Evolutionary conservation across 1,284 basidiomycete species (phyloP).

Genomic region (Termitomyces sp.): DNA sequence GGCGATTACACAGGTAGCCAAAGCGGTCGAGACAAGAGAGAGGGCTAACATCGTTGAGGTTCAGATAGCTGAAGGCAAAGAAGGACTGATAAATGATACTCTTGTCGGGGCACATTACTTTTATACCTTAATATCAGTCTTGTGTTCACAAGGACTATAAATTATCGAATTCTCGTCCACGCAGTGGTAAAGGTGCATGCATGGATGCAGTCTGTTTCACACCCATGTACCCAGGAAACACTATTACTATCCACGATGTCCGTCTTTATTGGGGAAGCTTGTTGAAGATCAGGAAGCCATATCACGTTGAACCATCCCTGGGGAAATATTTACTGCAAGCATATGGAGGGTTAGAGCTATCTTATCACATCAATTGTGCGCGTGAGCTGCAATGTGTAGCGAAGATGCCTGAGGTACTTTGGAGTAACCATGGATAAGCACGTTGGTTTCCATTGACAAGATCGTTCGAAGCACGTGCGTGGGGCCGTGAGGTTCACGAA

Average conservation of each 20-base stretch:
- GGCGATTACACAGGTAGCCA: slow-evolving; percentile 3
- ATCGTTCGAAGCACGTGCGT: slow-evolving; percentile 3
- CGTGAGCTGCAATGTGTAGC: background rate
- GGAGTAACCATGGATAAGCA: background rate
- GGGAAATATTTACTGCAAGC: background rate
- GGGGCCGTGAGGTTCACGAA: background rate
- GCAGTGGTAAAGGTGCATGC: background rate
- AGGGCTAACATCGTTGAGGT: slow-evolving; percentile 9
- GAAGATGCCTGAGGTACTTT: background rate
- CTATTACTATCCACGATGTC: background rate
- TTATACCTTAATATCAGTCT: background rate
- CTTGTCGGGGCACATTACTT: background rate
- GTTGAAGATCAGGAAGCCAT: background rate
- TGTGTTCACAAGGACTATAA: background rate
- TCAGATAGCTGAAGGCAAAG: background rate
- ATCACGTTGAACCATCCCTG: background rate
- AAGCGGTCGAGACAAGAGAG: slow-evolving; percentile 4
- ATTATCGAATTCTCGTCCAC: background rate
- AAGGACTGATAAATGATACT: background rate
- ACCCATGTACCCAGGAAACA: background rate
- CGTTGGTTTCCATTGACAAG: background rate
- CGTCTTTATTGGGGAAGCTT: background rate
- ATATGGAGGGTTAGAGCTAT: slow-evolving; percentile 7
- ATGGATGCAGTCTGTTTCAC: background rate
- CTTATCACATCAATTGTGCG: no score